Evolutionary conservation across 1,139 yeast species (phyloP), one percentile per base, ranked within the genome.

Genomic region (Geotrichum carabidarum): DNA sequence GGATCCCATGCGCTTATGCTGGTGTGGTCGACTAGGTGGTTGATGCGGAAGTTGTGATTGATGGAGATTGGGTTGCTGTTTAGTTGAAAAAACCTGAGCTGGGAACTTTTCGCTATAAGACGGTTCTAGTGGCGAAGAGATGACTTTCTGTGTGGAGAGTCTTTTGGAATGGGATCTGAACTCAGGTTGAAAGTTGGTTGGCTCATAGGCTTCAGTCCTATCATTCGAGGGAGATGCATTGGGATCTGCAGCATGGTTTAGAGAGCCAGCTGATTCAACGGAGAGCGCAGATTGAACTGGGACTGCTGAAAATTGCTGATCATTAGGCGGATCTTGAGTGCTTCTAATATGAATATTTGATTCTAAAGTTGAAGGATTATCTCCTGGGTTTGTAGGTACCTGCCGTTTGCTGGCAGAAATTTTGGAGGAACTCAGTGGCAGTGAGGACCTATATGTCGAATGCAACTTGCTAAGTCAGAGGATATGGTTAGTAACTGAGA

Each of bases 401-500:
- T 31, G 35, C 15, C 34, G 32, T 27, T 22, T 43, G 17, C 17
- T 43, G 6, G 30, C 34, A 8, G 34, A 34, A 12, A 43, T 27
- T 30, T 31, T 43, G 36, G 46, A 43, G 18, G 46, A 43, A 12
- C 36, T 27, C 18, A 43, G 9, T 14, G 34, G 34, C 36, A 43
- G 34, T 9, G 46, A 43, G 46, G 46, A 43, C 11, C 35, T 32
- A 27, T 43, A 17, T 12, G 46, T 31, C 22, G 46, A 43, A 17
- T 43, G 46, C 36, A 43, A 8, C 15, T 22, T 22, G 46, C 46
- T 43, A 43, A 22, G 8, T 2, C 14, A 31, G 15, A 43, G 11
- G 30, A 43, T 14, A 43, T 22, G 46, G 46, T 43, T 43, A 43
- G 46, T 14, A 8, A 9, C 8, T 43, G 17, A 43, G 46, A 43